Evolutionary conservation across 2,329 filamentous ascomycete species (phyloP), one percentile per base, ranked within the genome.

Genomic region (Fusarium virguliforme): DNA sequence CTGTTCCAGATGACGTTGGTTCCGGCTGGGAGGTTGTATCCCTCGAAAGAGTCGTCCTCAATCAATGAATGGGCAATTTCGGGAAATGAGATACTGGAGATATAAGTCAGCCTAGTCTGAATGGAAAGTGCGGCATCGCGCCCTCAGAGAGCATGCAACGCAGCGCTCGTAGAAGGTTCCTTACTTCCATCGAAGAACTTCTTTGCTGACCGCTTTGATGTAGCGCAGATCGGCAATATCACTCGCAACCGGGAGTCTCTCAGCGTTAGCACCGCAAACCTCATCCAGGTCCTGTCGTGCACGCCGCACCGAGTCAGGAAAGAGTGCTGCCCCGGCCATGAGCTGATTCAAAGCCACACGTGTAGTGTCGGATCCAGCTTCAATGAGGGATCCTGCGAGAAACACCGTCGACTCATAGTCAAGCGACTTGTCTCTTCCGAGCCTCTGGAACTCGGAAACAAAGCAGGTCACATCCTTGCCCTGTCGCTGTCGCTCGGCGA

Each of bases 1-100:
- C 41, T 50, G 18, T 60, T 60, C 56, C 56, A 60, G 22, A 50
- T 60, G 30, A 60, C 40, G 22, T 50, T 50, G 30, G 56, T 54
- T 26, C 50, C 50, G n/a, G 50, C 50, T 15, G 50, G 50, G 32
- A 54, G 32, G 30, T 54, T 54, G 2, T 37, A 54, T 24, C 50
- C 50, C 26, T 54, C 50, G 22, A 35, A 54, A 8, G n/a, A 22
- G 34, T 54, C 50, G 32, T 54, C 50, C 50, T 54, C 32, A 22
- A 37, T 54, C 32, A 54, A 37, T 13, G 48, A 53, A 38, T 54
- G 50, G 34, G 48, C 48, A 53, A 53, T 53, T 34, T 53, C 30
- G n/a, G 48, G 48, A 18, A 53, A 35, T 35, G 48, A 53, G n/a
- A 53, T 53, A 22, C 48, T 53, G 32, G 48, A 50, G 8, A 53